Percentiles rank a stretch among this genome's conserved stretches.
phyloP scores from a whole-genome alignment of 306 rosid genomes.

The Vigna hirtella region DNA sequence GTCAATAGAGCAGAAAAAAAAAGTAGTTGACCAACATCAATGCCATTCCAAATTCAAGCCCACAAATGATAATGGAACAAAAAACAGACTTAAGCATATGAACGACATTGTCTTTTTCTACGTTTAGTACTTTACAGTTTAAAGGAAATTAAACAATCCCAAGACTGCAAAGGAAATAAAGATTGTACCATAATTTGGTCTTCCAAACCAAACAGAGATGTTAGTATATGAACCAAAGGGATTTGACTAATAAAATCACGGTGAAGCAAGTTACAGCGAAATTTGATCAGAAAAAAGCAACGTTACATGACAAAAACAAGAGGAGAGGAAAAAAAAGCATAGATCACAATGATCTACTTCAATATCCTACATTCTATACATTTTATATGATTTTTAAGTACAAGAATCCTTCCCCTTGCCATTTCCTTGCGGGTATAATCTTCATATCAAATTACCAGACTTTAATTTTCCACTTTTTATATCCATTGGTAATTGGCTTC shows the following conservation, averaged over 20 bases:
- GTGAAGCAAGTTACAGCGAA: conserved; percentile 48
- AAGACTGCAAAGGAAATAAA: conserved; percentile 16
- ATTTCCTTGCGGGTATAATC: conserved; percentile 37
- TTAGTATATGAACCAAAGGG: conserved; percentile 37
- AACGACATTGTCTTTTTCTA: background rate
- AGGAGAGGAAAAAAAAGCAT: conserved; percentile 34
- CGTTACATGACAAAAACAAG: conserved; percentile 37
- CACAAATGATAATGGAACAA: background rate
- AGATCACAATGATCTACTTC: conserved; percentile 49
- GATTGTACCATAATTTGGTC: conserved; percentile 12
- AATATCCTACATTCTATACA: conserved; percentile 59
- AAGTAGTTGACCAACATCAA: background rate
- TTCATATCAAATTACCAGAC: conserved; percentile 31
- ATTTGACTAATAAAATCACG: conserved; percentile 40
- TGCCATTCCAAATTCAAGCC: conserved; percentile 1
- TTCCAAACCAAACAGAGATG: conserved; percentile 32
- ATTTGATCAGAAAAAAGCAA: conserved; percentile 59
- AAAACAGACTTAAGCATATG: background rate
- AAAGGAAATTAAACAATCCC: conserved; percentile 27
- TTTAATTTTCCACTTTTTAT: conserved; percentile 26
- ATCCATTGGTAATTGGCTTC: conserved; percentile 29
- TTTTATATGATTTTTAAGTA: conserved; percentile 48
- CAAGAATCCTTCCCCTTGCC: conserved; percentile 52
- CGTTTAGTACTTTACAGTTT: conserved; percentile 7
- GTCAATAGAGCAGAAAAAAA: background rate